phyloP scores from a whole-genome alignment of 345 rosid species.

The Pistacia integerrima region DNA sequence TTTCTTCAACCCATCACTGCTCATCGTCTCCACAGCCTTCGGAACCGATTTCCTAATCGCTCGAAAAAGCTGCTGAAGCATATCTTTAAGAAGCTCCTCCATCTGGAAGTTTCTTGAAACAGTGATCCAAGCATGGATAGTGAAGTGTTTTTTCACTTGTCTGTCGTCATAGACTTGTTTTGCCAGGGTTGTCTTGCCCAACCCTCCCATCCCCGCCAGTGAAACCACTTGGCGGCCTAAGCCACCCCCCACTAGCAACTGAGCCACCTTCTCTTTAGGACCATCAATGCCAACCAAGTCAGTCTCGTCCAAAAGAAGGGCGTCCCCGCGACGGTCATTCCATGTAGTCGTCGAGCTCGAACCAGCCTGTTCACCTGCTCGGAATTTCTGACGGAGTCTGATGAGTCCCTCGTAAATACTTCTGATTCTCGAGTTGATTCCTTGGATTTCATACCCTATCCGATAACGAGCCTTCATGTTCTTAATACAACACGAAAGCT shows the following conservation, averaged over 20 bases:
- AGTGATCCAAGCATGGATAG: slow-evolving; percentile 32
- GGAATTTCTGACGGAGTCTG: slow-evolving; percentile 21
- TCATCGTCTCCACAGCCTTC: slow-evolving; percentile 30
- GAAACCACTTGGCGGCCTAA: slow-evolving; percentile 24
- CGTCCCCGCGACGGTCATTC: slow-evolving; percentile 27
- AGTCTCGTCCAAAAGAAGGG: slow-evolving; percentile 36
- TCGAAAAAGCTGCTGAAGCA: slow-evolving; percentile 28
- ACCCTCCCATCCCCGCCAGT: slow-evolving; percentile 44
- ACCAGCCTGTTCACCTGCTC: slow-evolving; percentile 4
- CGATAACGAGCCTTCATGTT: slow-evolving; percentile 32
- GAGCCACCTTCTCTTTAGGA: slow-evolving; percentile 27
- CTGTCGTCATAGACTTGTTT: slow-evolving; percentile 39
- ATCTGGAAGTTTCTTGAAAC: slow-evolving; percentile 29
- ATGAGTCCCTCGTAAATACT: slow-evolving; percentile 19
- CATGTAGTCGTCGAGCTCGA: slow-evolving; percentile 8
- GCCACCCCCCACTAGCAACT: slow-evolving; percentile 20
- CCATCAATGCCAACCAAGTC: slow-evolving; percentile 43
- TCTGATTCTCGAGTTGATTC: slow-evolving; percentile 20
- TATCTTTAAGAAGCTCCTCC: slow-evolving; percentile 26
- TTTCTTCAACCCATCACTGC: slow-evolving; percentile 17
- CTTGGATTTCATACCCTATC: slow-evolving; percentile 17
- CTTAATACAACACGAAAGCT: slow-evolving; percentile 20
- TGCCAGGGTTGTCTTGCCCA: slow-evolving; percentile 46
- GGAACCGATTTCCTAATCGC: slow-evolving; percentile 29
- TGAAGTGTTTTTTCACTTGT: slow-evolving; percentile 28